Percentiles rank a stretch among this genome's conserved stretches.
These are phyloP conservation scores for Hypoxylon sp. DNA, from an alignment of 2,329 filamentous ascomycete species.

Conservation along the genomic window DNA sequence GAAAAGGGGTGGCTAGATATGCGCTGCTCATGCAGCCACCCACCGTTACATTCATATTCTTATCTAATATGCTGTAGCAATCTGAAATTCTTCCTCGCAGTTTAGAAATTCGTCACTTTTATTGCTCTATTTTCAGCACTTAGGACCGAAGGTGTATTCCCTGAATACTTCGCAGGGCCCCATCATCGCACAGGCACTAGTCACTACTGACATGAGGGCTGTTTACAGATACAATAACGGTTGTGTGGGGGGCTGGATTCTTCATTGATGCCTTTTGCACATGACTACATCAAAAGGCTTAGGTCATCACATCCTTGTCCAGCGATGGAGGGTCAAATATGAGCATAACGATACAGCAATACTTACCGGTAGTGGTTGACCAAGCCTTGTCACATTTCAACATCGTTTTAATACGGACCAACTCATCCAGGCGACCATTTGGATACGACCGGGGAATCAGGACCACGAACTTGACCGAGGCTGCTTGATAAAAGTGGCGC, in stretches of 20 bases:
- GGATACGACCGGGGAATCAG: conserved; percentile 24
- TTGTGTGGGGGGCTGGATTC: conserved; percentile 13
- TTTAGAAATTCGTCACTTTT: conserved; percentile 20
- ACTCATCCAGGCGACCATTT: conserved; percentile 34
- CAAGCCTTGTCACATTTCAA: conserved; percentile 40
- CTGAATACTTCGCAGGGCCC: conserved; percentile 13
- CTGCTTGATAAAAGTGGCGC: conserved; percentile 42
- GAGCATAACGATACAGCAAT: conserved; percentile 22
- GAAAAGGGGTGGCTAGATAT: conserved; percentile 44
- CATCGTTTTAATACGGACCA: conserved; percentile 35
- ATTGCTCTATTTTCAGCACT: conserved; percentile 20
- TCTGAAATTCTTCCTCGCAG: conserved; percentile 18
- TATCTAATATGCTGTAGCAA: conserved; percentile 37
- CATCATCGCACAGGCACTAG: conserved; percentile 12
- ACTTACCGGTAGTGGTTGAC: conserved; percentile 19
- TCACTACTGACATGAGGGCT: conserved; percentile 12
- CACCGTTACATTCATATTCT: conserved; percentile 46
- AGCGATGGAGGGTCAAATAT: conserved; percentile 20
- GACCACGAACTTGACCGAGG: conserved; percentile 40
- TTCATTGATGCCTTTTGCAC: conserved; percentile 25
- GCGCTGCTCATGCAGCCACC: conserved; percentile 43
- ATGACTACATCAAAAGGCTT: conserved; percentile 30
- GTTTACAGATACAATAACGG: conserved; percentile 5
- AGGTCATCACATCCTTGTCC: conserved; percentile 30
- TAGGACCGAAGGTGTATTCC: conserved; percentile 4